Evolutionary conservation across 2,329 filamentous ascomycete genomes (phyloP).

Genomic region (Zymoseptoria ardabiliae): DNA sequence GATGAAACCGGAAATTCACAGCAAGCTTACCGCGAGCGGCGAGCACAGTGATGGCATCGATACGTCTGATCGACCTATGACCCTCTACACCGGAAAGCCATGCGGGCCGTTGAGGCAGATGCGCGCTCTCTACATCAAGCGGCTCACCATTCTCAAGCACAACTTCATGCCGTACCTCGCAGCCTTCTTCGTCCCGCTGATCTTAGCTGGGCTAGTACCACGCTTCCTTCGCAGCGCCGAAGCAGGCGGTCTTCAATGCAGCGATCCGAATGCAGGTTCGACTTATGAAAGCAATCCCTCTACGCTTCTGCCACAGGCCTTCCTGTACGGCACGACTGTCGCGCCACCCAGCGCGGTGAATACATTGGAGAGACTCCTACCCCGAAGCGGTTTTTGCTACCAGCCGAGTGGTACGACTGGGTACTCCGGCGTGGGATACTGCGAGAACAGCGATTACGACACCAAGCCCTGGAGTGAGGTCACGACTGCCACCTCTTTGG

Average conservation of each 20-base stretch:
- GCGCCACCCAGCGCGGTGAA: slow-evolving; percentile 4
- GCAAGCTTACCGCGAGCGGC: neutral
- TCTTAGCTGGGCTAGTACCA: slow-evolving; percentile 73
- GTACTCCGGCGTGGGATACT: too few relatives aligned
- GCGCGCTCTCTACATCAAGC: slow-evolving; percentile 65
- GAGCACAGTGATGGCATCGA: neutral
- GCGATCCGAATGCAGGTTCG: slow-evolving; percentile 13
- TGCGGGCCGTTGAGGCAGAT: slow-evolving; percentile 50
- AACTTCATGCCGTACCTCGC: slow-evolving; percentile 69
- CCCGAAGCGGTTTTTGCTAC: slow-evolving; percentile 6
- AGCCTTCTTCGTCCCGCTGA: slow-evolving; percentile 66
- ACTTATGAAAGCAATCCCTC: slow-evolving; percentile 1
- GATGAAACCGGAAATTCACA: slow-evolving; percentile 27
- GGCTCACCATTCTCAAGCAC: slow-evolving; percentile 64
- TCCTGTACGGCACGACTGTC: neutral
- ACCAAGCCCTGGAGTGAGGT: neutral
- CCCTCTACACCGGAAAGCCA: slow-evolving; percentile 12
- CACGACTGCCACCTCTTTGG: neutral
- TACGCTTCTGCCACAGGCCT: neutral
- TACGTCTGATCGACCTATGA: slow-evolving; percentile 8
- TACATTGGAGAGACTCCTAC: slow-evolving; percentile 2
- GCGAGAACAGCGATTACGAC: neutral
- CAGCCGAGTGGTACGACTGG: too few relatives aligned
- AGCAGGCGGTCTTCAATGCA: slow-evolving; percentile 47
- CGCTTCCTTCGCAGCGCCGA: slow-evolving; percentile 45